Base-by-base conservation (phyloP, 352 stramenopile species). In the Globisporangium spinosum region DNA sequence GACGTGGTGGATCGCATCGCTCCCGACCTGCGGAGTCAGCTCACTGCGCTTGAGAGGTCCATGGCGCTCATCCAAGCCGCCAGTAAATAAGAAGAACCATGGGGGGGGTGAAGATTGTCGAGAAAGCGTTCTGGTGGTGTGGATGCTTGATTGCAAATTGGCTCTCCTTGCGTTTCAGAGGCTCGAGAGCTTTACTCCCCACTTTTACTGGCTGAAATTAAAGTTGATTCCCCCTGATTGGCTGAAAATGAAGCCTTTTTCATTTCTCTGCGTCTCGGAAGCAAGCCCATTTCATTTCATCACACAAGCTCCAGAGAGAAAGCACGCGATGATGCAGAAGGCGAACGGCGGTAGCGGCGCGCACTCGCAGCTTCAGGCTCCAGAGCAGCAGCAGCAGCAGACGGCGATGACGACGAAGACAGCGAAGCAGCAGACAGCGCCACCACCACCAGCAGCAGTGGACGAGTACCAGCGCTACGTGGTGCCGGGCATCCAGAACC, bases 401-500 rank as follows among this genome's bases (percentile, higher is more conserved):
- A 12, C 25, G n/a, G 1, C 23, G 10, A 1, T 56, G 34, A 8
- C 38, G 38, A 17, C 38, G 51, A 47, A 58, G 25, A 55, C 29
- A 57, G 34, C n/a, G 32, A 57, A 54, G 54, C 38, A 58, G 35
- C 17, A 43, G 32, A 12, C 10, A 22, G 8, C 38, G n/a, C 22
- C 32, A 47, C 17, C n/a, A 4, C 35, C 29, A 35, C 4, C 4
- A 1, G 13, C 29, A 35, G 2, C 4, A 1, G 13, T 47, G 27
- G 64, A 69, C 43, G 64, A 69, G 64, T 64, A 60, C 56, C 64
- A 69, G 56, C 64, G 64, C n/a, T 69, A 59, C 43, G 56, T 43
- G 15, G 77, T 95, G 47, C 81, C 86, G 0, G 89, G 89, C n/a
- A 79, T 96, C 47, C 77, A 90, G 70, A 97, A 97, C 68, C 74